Evolutionary conservation across 805 yeast genomes (phyloP).

Genomic region (Diddensiella transvaalensis): DNA sequence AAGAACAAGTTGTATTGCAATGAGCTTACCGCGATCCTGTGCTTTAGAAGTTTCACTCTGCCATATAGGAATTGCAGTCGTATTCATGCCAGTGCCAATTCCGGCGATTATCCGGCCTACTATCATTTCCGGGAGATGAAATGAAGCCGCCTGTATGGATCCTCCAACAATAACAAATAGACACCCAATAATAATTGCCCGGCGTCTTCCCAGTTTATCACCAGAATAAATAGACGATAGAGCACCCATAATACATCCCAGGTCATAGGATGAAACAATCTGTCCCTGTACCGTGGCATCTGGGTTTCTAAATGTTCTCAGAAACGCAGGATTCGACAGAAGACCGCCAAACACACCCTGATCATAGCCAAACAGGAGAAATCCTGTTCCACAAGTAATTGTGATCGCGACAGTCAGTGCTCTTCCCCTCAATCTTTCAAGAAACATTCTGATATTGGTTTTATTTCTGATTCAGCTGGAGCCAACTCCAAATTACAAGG

Average conservation of each 20-base stretch:
- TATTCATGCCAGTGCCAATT: slow-evolving; percentile 8
- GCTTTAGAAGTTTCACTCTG: slow-evolving; percentile 67
- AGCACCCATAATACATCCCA: slow-evolving; percentile 70
- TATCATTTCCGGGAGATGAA: slow-evolving; percentile 29
- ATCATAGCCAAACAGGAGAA: slow-evolving; percentile 34
- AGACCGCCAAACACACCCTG: slow-evolving; percentile 33
- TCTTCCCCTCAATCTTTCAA: slow-evolving; percentile 1
- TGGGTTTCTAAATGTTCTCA: slow-evolving; percentile 11
- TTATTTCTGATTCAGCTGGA: no score
- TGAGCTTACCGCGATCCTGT: slow-evolving; percentile 69
- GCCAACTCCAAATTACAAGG: no score
- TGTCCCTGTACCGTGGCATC: slow-evolving; percentile 29
- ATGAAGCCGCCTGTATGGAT: slow-evolving; percentile 53
- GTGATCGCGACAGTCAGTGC: neutral
- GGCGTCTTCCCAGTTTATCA: slow-evolving; percentile 50
- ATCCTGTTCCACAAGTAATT: slow-evolving; percentile 16
- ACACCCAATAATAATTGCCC: slow-evolving; percentile 6
- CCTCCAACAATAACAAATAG: slow-evolving; percentile 30
- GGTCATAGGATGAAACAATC: slow-evolving; percentile 44
- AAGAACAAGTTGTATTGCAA: slow-evolving; percentile 62
- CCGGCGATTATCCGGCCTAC: slow-evolving; percentile 9
- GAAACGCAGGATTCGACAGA: slow-evolving; percentile 10
- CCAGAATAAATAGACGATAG: slow-evolving; percentile 53
- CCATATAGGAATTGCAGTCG: slow-evolving; percentile 9
- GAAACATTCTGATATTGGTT: neutral